A percentile compares a stretch with the other conserved stretches of the same genome.
Conservation (phyloP, 1,284 basidiomycete species). For the Cutaneotrichosporon cutaneum region DNA sequence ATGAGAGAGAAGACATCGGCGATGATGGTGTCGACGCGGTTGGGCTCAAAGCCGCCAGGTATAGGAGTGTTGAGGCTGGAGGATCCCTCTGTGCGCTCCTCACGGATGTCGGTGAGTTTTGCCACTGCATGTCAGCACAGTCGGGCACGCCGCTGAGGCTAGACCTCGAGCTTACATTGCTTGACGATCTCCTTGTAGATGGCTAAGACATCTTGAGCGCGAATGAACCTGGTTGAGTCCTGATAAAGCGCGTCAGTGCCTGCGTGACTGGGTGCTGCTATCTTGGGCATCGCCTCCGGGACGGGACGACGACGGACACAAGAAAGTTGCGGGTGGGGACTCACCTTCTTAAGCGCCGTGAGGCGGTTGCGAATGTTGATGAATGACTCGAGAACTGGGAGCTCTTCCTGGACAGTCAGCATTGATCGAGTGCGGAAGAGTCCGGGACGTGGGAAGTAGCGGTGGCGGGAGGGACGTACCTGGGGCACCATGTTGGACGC, state of each 20-base stretch:
- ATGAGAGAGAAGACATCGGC: constrained; percentile 89
- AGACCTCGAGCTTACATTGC: constrained; percentile 63
- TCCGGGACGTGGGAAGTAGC: not conserved
- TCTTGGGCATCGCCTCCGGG: not conserved
- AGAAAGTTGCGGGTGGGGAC: constrained; percentile 17
- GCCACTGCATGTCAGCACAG: constrained; percentile 63
- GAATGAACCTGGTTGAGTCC: constrained; percentile 82
- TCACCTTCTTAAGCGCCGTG: constrained; percentile 60
- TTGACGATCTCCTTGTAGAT: constrained; percentile 93
- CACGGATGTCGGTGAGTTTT: constrained; percentile 85
- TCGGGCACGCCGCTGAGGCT: not conserved
- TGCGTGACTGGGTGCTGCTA: not conserved
- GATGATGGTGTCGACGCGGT: constrained; percentile 86
- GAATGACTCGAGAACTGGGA: constrained; percentile 90
- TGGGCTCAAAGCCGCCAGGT: constrained; percentile 60
- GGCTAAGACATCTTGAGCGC: constrained; percentile 86
- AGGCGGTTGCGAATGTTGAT: constrained; percentile 88
- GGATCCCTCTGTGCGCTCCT: constrained; percentile 51
- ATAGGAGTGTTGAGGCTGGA: constrained; percentile 16
- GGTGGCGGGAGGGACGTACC: constrained; percentile 24
- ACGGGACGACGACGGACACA: not conserved
- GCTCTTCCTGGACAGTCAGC: constrained; percentile 57
- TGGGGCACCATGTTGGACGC: constrained; percentile 50
- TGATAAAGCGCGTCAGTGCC: constrained; percentile 42
- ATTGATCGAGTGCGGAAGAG: too few relatives aligned